Evolutionary conservation across 2,329 filamentous ascomycete species (phyloP).

Genomic region (Escovopsis sp.): DNA sequence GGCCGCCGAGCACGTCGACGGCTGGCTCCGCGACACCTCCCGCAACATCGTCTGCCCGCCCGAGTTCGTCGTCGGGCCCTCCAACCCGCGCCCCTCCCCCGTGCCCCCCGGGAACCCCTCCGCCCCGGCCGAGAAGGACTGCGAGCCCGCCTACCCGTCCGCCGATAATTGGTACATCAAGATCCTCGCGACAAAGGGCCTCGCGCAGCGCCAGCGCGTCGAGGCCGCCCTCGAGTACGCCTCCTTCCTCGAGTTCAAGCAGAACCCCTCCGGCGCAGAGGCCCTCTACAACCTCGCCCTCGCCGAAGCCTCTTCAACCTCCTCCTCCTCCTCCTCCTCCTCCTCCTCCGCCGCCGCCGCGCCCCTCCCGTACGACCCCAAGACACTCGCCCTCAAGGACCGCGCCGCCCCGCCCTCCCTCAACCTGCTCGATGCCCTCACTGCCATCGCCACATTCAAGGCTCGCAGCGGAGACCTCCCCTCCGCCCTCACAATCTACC

Average conservation of each 20-base stretch:
- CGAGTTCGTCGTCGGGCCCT: conserved; percentile 64
- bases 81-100: conserved; percentile 66
- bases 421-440: conserved; percentile 64
- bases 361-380: conserved; percentile 35
- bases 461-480: conserved; percentile 54
- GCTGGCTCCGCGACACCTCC: conserved; percentile 57
- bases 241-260: conserved; percentile 71
- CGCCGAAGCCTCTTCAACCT: conserved; percentile 51
- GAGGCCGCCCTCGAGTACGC: conserved; percentile 74
- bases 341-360: conserved; percentile 28
- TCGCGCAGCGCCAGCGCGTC: conserved; percentile 63
- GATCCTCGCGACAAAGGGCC: conserved; percentile 66
- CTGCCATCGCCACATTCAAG: conserved; percentile 63
- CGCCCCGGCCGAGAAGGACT: conserved; percentile 62
- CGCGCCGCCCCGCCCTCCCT: conserved; percentile 43
- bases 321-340: conserved; percentile 22
- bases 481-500: conserved; percentile 65
- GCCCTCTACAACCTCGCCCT: conserved; percentile 65
- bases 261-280: conserved; percentile 46
- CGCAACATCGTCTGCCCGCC: conserved; percentile 53
- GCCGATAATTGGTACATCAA: conserved; percentile 72
- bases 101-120: conserved; percentile 48
- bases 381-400: conserved; percentile 51
- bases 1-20: conserved; percentile 68
- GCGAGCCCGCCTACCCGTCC: conserved; percentile 49